Percentiles rank a stretch among this genome's conserved stretches.
phyloP scores from a whole-genome alignment of 2,329 filamentous ascomycete species.

The Trichoderma simmonsii region DNA sequence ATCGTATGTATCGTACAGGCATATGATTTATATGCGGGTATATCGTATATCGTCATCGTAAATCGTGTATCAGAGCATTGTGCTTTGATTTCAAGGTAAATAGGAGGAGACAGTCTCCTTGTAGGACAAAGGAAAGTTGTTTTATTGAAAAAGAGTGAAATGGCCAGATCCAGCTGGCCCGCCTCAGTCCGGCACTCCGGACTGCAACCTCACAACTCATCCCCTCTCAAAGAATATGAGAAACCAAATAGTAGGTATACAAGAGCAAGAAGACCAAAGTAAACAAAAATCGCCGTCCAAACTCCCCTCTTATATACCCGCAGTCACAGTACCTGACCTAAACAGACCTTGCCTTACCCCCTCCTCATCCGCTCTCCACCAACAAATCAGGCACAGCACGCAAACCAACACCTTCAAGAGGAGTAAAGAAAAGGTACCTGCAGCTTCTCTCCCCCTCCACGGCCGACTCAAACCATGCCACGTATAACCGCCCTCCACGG shows the following conservation, averaged over 20 bases:
- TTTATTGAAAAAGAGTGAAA: not conserved
- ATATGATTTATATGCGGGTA: not conserved
- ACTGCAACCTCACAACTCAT: not conserved
- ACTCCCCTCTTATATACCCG: not conserved
- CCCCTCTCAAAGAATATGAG: not conserved
- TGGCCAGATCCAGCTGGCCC: not conserved
- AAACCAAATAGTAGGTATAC: not conserved
- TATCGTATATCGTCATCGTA: not conserved
- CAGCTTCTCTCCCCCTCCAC: not conserved
- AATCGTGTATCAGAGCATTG: not conserved
- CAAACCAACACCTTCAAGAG: not conserved
- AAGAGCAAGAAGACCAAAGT: not conserved
- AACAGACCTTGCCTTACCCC: not conserved
- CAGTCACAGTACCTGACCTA: not conserved
- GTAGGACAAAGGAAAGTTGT: not conserved
- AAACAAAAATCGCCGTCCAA: not conserved
- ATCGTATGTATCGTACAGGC: not conserved
- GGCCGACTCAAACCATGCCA: conserved; percentile 11
- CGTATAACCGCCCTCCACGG: not conserved
- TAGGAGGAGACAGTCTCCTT: not conserved
- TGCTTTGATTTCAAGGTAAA: not conserved
- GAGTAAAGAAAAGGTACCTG: conserved; percentile 3
- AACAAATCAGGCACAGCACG: not conserved
- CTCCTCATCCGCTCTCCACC: not conserved
- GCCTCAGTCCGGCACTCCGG: not conserved